Conservation (phyloP, 225 moss, liverwort and hornwort genomes). For the Pleurozium schreberi region DNA sequence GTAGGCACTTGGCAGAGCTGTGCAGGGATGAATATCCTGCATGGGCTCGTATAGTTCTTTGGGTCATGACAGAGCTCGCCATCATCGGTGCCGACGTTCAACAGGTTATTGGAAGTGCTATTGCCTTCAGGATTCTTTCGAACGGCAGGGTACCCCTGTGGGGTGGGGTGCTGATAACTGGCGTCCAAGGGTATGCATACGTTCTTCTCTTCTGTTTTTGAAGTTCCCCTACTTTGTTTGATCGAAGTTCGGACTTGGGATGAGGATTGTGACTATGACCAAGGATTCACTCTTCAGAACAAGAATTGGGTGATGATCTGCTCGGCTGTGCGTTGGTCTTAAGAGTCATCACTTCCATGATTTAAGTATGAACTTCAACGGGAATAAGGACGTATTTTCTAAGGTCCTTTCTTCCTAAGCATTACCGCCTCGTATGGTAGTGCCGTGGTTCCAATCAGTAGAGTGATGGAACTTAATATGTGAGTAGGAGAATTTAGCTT, state of each 20-base stretch:
- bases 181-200: slow-evolving; percentile 64
- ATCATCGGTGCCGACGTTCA: slow-evolving; percentile 91
- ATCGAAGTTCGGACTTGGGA: background rate
- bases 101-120: slow-evolving; percentile 95
- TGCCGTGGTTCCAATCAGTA: background rate
- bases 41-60: slow-evolving; percentile 69
- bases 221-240: background rate
- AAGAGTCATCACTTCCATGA: background rate
- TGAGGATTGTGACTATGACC: background rate
- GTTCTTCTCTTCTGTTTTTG: background rate
- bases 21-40: slow-evolving; percentile 75
- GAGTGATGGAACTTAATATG: background rate
- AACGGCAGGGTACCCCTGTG: slow-evolving; percentile 72
- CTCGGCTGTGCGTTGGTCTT: background rate
- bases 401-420: background rate
- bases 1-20: slow-evolving; percentile 80
- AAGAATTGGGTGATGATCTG: background rate
- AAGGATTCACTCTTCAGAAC: background rate
- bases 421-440: background rate
- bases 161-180: slow-evolving; percentile 86
- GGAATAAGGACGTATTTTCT: background rate
- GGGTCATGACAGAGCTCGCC: slow-evolving; percentile 85
- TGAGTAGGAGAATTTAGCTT: background rate
- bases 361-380: background rate
- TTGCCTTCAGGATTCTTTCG: slow-evolving; percentile 79